Evolutionary conservation across 768 basidiomycete species (phyloP).

Genomic region (Austroboletus eburneus): DNA sequence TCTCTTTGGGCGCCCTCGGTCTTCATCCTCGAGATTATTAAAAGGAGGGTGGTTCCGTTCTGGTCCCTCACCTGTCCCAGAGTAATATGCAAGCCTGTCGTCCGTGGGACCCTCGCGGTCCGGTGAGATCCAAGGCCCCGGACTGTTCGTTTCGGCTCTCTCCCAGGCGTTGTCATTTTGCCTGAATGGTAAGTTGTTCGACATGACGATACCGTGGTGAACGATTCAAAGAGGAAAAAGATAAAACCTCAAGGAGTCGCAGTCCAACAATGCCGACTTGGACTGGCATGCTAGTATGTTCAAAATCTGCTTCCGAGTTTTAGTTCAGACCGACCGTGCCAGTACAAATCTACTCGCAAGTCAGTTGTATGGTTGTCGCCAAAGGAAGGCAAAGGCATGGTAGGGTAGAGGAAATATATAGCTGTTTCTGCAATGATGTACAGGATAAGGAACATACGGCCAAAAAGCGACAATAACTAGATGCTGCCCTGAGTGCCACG

Average conservation of each 20-base stretch:
- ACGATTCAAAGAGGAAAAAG: not conserved
- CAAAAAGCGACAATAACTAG: conserved; percentile 15
- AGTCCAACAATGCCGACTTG: not conserved
- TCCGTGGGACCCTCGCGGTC: not conserved
- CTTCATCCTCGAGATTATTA: conserved; percentile 10
- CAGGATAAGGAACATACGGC: conserved; percentile 20
- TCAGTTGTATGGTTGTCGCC: not conserved
- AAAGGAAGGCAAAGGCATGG: conserved; percentile 8
- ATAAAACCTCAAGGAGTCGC: not conserved
- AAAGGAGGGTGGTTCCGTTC: conserved; percentile 1
- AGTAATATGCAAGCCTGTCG: conserved; percentile 1
- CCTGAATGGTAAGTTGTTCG: conserved; percentile 2
- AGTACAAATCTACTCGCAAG: conserved; percentile 2
- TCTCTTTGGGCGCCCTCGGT: conserved; percentile 4
- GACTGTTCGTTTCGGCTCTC: not conserved
- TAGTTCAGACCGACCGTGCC: conserved; percentile 13
- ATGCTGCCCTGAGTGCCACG: conserved; percentile 4
- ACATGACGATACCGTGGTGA: conserved; percentile 7
- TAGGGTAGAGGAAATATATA: conserved; percentile 13
- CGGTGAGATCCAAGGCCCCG: not conserved
- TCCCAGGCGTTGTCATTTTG: conserved; percentile 6
- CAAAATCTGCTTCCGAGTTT: conserved; percentile 5
- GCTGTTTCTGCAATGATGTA: conserved; percentile 19
- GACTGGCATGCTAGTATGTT: not conserved
- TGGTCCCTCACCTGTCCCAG: not conserved